These are phyloP conservation scores for Trichosanthes truncata DNA, from an alignment of 306 rosid species.

Conservation along the genomic window DNA sequence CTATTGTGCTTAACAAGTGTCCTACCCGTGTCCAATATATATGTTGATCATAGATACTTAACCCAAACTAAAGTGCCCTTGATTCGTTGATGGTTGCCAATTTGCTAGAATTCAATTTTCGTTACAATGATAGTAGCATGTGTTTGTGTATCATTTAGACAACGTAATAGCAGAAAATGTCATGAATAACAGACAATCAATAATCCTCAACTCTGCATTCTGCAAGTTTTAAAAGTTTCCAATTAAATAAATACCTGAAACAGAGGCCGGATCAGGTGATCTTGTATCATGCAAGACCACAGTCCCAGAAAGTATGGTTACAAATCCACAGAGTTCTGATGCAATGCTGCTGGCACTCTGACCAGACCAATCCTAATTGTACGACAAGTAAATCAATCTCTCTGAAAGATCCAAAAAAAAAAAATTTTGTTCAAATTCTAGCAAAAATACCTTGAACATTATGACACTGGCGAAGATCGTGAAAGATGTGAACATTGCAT, in stretches of 20 bases:
- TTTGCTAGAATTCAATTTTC: neutral
- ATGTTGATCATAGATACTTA: neutral
- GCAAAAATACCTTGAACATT: constrained; percentile 70
- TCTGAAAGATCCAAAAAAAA: neutral
- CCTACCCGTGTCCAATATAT: neutral
- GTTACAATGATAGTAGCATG: neutral
- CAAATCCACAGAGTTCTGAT: constrained; percentile 80
- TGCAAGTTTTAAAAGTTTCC: constrained; percentile 5
- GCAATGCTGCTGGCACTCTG: constrained; percentile 78
- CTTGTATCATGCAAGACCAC: constrained; percentile 63
- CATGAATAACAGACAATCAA: neutral
- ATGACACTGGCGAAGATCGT: constrained; percentile 83
- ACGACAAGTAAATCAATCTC: neutral
- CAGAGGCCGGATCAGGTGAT: constrained; percentile 47
- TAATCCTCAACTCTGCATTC: constrained; percentile 2
- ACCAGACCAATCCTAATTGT: constrained; percentile 66
- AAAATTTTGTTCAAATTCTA: neutral
- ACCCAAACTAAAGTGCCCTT: neutral
- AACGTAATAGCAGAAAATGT: neutral
- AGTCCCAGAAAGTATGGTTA: constrained; percentile 82
- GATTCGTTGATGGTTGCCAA: neutral
- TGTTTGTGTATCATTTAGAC: neutral
- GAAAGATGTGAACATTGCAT: constrained; percentile 80
- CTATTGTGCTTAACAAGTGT: neutral
- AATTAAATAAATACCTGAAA: constrained; percentile 38